Evolutionary conservation across 2,329 filamentous ascomycete species (phyloP).

Genomic region (Thielaviopsis musarum): DNA sequence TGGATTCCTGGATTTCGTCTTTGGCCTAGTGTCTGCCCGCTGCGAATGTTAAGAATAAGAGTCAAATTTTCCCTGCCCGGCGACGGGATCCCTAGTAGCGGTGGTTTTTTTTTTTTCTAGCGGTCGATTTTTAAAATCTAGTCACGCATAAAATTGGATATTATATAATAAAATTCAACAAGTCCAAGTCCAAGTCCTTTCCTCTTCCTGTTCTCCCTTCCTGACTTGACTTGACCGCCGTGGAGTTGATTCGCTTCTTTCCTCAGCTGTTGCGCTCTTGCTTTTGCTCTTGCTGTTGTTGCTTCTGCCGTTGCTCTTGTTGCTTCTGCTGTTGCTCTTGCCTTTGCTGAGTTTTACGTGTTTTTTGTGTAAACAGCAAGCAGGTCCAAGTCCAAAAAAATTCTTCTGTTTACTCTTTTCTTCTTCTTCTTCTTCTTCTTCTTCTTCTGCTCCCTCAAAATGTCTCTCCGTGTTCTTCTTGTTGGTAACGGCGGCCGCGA

Average conservation of each 20-base stretch:
- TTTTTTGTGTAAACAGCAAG: background rate
- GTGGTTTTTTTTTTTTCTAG: background rate
- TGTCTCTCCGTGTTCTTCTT: slow-evolving; percentile 48
- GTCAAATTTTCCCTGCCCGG: background rate
- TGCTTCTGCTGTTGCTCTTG: background rate
- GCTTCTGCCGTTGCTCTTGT: too few species aligned
- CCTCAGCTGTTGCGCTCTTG: background rate
- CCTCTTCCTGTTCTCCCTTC: background rate
- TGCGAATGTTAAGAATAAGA: background rate
- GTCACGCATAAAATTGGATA: background rate
- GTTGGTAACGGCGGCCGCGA: slow-evolving; percentile 90
- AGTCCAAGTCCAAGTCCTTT: background rate
- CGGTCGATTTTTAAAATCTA: background rate
- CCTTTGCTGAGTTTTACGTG: background rate
- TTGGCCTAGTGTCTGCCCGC: background rate
- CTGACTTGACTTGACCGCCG: slow-evolving; percentile 5
- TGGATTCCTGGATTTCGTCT: background rate
- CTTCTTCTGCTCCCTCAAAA: background rate
- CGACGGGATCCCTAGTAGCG: background rate
- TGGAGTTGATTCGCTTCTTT: slow-evolving; percentile 3
- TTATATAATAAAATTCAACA: background rate
- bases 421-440: background rate
- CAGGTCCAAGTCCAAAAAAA: background rate
- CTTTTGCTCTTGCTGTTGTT: background rate
- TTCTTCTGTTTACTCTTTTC: background rate